These are phyloP conservation scores for Entamoeba dispar DNA, from an alignment of 208 protist species.

Conservation along the genomic window DNA sequence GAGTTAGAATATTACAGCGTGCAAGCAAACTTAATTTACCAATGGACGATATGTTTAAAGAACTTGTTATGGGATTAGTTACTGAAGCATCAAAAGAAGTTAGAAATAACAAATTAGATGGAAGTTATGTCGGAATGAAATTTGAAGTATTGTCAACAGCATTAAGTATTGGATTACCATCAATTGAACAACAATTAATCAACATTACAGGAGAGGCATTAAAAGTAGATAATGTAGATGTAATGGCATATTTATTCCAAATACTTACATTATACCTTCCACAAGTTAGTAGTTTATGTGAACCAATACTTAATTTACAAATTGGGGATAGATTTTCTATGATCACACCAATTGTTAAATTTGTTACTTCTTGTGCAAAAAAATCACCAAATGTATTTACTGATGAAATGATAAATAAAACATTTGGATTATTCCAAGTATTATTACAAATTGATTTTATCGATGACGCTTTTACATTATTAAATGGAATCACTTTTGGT, in stretches of 20 bases:
- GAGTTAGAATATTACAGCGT: not conserved
- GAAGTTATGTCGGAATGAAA: not conserved
- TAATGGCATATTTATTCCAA: not conserved
- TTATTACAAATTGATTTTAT: not conserved
- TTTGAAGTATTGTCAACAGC: not conserved
- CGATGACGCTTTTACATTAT: not conserved
- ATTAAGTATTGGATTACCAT: not conserved
- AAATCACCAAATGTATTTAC: not conserved
- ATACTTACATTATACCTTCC: not conserved
- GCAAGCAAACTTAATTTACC: not conserved
- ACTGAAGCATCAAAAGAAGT: not conserved
- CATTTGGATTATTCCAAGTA: not conserved
- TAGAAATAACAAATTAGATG: not conserved
- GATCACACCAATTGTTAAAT: not conserved
- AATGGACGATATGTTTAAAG: not conserved
- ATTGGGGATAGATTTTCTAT: not conserved
- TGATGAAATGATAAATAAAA: not conserved
- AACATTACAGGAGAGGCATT: not conserved
- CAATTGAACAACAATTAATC: not conserved
- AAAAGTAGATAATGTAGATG: not conserved
- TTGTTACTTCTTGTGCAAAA: not conserved
- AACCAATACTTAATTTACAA: not conserved
- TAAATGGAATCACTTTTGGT: not conserved
- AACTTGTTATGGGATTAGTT: not conserved
- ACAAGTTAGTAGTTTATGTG: not conserved